Evolutionary conservation across 129 eudicot species (phyloP).

Genomic region (Saussurea involucrata): DNA sequence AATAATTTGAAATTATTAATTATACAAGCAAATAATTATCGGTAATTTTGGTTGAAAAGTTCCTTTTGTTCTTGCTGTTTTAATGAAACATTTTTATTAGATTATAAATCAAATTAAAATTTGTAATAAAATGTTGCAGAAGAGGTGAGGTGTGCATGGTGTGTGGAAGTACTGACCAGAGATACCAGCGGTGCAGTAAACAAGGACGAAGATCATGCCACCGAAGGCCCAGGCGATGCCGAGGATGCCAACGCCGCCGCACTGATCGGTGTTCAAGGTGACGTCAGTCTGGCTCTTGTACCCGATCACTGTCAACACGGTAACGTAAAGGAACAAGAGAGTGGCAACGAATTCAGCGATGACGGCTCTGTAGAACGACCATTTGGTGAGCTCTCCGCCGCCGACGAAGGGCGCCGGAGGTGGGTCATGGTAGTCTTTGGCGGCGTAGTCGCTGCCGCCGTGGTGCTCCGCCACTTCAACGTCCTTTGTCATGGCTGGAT

Average conservation of each 20-base stretch:
- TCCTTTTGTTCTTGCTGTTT: no score
- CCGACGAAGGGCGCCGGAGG: constrained; percentile 76
- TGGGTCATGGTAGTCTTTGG: constrained; percentile 93
- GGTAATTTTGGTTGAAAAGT: no score
- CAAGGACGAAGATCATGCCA: constrained; percentile 97
- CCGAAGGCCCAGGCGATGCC: constrained; percentile 99
- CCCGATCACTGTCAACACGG: constrained; percentile 79
- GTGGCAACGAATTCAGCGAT: constrained; percentile 87
- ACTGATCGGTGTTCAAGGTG: constrained; percentile 35
- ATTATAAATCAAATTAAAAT: no score
- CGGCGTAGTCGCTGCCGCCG: constrained; percentile 37
- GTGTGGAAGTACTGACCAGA: constrained; percentile 43
- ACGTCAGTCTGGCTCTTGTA: constrained; percentile 52
- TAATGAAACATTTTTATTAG: no score
- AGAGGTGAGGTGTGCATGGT: no score
- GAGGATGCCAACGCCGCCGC: constrained; percentile 90
- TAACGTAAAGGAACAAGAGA: constrained; percentile 69
- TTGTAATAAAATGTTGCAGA: no score
- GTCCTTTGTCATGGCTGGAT: constrained; percentile 44
- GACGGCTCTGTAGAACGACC: constrained; percentile 81
- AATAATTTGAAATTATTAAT: no score
- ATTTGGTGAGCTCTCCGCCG: constrained; percentile 53
- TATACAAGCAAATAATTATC: no score
- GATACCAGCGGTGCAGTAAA: constrained; percentile 99
- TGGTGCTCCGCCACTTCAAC: constrained; percentile 57